Conservation (phyloP, 345 rosid species). For the Eucalyptus melliodora region DNA sequence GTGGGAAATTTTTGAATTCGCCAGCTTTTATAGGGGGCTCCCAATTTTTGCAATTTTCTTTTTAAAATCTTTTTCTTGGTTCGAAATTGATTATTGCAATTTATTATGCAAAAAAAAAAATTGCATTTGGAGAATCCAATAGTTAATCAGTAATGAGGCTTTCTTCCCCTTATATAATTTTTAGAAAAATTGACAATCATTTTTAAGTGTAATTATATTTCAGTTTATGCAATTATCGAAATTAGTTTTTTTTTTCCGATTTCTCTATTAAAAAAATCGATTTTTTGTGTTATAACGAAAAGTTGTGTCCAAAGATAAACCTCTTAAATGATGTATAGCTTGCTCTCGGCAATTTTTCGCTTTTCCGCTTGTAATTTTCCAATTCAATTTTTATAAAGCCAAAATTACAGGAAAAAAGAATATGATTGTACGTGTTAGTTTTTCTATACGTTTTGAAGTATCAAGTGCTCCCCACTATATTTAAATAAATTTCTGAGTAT, state of each 20-base stretch:
- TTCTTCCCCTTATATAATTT: neutral
- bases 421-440: neutral
- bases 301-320: neutral
- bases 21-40: neutral
- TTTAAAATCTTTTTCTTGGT: neutral
- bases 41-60: neutral
- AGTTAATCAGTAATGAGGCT: neutral
- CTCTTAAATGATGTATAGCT: neutral
- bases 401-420: neutral
- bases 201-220: neutral
- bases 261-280: neutral
- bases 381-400: rapidly evolving
- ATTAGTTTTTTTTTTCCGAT: neutral
- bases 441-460: neutral
- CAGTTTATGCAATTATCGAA: neutral
- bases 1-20: neutral
- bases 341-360: neutral
- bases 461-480: neutral
- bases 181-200: neutral
- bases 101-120: neutral
- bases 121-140: neutral
- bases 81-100: neutral
- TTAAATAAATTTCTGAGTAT: rapidly evolving
- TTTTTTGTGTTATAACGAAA: neutral
- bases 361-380: neutral